Conservation (phyloP, 2,329 filamentous ascomycete genomes). For the Biscogniauxia mediterranea region DNA sequence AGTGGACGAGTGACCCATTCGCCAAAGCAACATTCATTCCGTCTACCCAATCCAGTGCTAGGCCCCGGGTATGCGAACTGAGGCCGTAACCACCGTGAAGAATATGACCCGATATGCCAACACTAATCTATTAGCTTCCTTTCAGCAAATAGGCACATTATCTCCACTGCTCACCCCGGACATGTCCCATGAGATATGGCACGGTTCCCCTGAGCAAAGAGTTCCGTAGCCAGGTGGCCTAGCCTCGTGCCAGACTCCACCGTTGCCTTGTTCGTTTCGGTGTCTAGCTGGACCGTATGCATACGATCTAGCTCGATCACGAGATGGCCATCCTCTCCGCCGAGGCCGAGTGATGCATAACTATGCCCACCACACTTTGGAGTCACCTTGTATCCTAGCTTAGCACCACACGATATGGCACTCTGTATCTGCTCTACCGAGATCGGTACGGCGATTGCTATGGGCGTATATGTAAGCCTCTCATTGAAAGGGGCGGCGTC, state of each 20-base stretch:
- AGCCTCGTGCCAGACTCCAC: constrained; percentile 44
- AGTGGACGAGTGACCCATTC: constrained; percentile 30
- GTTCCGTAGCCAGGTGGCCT: constrained; percentile 37
- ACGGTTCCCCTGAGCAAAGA: constrained; percentile 33
- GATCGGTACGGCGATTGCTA: constrained; percentile 41
- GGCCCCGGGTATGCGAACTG: constrained; percentile 42
- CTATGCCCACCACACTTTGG: constrained; percentile 49
- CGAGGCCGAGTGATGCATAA: constrained; percentile 45
- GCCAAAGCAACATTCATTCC: constrained; percentile 32
- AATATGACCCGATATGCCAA: constrained; percentile 37
- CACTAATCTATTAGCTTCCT: constrained; percentile 24
- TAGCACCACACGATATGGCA: constrained; percentile 43
- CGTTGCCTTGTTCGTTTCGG: constrained; percentile 37
- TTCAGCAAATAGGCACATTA: neutral
- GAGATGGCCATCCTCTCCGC: constrained; percentile 45
- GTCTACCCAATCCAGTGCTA: constrained; percentile 44
- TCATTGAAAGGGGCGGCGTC: constrained; percentile 31
- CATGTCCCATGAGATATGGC: constrained; percentile 39
- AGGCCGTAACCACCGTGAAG: constrained; percentile 39
- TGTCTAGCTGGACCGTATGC: constrained; percentile 40
- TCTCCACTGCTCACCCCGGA: constrained; percentile 32
- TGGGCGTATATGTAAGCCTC: constrained; percentile 33
- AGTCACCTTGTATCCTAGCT: constrained; percentile 42
- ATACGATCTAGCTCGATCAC: constrained; percentile 45
- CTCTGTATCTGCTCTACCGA: constrained; percentile 42